Evolutionary conservation across 192 early-diverging fungal genomes (phyloP).

Genomic region (Coemansia sp.): DNA sequence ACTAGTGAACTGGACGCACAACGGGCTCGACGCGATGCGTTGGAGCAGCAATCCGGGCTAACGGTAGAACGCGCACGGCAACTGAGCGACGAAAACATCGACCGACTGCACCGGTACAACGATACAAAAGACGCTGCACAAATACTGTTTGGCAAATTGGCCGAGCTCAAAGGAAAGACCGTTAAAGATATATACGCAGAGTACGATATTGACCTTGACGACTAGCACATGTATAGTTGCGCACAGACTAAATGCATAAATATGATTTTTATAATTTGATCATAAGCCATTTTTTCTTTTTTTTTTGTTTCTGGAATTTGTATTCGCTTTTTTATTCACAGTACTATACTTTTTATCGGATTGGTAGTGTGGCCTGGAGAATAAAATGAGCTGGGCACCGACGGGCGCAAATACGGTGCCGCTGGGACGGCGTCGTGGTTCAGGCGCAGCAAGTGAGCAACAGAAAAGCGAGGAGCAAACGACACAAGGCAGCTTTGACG

Average conservation of each 20-base stretch:
- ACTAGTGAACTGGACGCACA: slow-evolving; percentile 22
- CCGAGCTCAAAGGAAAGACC: slow-evolving; percentile 43
- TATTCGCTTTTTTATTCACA: not conserved
- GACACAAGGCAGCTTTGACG: slow-evolving; percentile 7
- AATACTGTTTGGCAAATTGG: slow-evolving; percentile 51
- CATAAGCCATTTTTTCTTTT: not conserved
- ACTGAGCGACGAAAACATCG: slow-evolving; percentile 39
- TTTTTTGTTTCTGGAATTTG: slow-evolving; percentile 7
- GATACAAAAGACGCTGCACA: slow-evolving; percentile 50
- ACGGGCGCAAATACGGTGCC: slow-evolving; percentile 54
- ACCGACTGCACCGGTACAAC: slow-evolving; percentile 50
- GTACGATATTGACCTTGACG: slow-evolving; percentile 25
- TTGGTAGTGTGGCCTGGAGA: too few species aligned
- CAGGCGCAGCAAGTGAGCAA: slow-evolving; percentile 4
- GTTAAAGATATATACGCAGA: slow-evolving; percentile 47
- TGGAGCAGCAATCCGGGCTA: slow-evolving; percentile 16
- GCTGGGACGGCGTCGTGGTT: slow-evolving; percentile 35
- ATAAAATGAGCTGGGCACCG: slow-evolving; percentile 44
- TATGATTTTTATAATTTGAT: slow-evolving; percentile 3
- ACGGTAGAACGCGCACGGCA: slow-evolving; percentile 26
- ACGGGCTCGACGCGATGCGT: slow-evolving; percentile 9
- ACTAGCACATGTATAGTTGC: slow-evolving; percentile 9
- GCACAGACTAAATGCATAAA: not conserved
- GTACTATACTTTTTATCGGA: not conserved
- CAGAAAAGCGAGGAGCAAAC: not conserved